A percentile compares a stretch with the other conserved stretches of the same genome.
These are phyloP conservation scores for Leptodermis oblonga DNA, from an alignment of 257 asterid genomes.

Conservation along the genomic window DNA sequence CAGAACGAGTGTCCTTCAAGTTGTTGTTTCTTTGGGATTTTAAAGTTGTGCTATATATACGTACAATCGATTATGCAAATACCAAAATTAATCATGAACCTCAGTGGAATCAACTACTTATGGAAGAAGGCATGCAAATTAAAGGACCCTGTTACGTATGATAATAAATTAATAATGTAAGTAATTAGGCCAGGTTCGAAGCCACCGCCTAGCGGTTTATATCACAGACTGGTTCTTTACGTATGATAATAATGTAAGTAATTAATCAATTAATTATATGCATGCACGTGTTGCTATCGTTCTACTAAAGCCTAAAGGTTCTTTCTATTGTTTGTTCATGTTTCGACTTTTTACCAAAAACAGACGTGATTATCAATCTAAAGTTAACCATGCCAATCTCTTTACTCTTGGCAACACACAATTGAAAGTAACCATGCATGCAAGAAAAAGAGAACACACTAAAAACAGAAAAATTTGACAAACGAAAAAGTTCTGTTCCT, in stretches of 20 bases:
- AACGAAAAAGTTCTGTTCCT: conserved; percentile 2
- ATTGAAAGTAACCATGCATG: not conserved
- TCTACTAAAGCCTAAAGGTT: not conserved
- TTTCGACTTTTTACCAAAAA: not conserved
- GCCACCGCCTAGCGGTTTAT: no score
- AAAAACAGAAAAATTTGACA: not conserved
- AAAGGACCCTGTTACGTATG: no score
- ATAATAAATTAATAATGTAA: no score
- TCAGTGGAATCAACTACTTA: no score
- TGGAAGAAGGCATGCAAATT: no score
- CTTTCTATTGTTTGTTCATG: not conserved
- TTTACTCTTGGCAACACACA: not conserved
- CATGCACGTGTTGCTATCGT: conserved; percentile 1
- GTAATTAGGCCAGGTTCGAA: no score
- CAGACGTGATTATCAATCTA: not conserved
- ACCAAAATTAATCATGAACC: not conserved
- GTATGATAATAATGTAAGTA: not conserved
- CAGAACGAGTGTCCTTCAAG: not conserved
- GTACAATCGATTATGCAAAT: not conserved
- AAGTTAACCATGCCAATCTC: not conserved
- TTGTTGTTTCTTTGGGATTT: not conserved
- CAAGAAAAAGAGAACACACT: not conserved
- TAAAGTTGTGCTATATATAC: not conserved
- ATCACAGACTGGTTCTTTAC: no score
- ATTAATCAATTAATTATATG: no score